phyloP scores from a whole-genome alignment of 441 rosid species.

The Syzygium malaccense region DNA sequence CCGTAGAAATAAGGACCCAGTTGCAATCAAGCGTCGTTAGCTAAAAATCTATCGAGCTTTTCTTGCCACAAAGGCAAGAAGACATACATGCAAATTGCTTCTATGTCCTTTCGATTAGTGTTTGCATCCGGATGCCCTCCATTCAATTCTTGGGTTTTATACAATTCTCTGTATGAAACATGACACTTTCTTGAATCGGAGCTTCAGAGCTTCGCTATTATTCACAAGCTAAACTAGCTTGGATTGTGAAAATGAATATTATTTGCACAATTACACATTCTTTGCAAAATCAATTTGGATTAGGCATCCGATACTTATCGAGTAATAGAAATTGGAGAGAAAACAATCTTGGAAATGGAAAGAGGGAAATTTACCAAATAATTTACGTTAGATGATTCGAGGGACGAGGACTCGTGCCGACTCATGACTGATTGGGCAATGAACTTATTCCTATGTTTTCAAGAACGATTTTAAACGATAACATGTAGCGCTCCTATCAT shows the following conservation, averaged over 20 bases:
- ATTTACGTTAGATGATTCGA: not conserved
- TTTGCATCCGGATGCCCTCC: not conserved
- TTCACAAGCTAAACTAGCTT: not conserved
- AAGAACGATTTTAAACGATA: not conserved
- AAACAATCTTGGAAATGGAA: not conserved
- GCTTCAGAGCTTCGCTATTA: not conserved
- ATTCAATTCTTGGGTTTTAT: not conserved
- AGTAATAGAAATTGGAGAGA: not conserved
- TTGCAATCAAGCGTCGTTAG: not conserved
- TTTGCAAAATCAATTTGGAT: not conserved
- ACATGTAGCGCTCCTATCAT: not conserved
- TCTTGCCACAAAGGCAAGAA: not conserved
- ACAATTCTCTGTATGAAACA: not conserved
- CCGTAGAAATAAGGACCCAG: not conserved
- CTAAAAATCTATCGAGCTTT: not conserved
- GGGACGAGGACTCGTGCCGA: not conserved
- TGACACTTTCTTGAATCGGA: not conserved
- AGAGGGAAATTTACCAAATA: not conserved
- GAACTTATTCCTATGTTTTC: not conserved
- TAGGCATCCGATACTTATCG: not conserved
- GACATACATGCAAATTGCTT: not conserved
- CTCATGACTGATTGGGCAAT: not conserved
- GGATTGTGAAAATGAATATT: not conserved
- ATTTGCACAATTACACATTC: not conserved
- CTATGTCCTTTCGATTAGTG: not conserved